Conservation (phyloP, 2,329 filamentous ascomycete species). For the Colletotrichum sp. region DNA sequence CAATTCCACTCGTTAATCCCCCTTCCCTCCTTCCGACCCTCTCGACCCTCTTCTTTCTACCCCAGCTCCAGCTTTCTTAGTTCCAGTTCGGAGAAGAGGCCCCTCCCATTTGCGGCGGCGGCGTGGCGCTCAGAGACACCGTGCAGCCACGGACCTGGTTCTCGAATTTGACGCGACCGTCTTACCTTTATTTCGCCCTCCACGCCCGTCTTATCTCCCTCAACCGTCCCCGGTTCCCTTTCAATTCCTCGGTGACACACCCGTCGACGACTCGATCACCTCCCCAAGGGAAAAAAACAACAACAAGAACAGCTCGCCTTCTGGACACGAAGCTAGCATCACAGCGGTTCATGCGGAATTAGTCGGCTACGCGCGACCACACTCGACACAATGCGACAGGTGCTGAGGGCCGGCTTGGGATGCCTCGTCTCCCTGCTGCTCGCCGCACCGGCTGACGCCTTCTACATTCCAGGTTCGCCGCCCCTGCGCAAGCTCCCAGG, state of each 20-base stretch:
- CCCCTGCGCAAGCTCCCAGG: slow-evolving; percentile 3
- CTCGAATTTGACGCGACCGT: neutral
- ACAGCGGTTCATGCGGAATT: neutral
- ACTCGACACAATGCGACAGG: slow-evolving; percentile 28
- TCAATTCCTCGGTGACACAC: neutral
- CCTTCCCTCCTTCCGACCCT: neutral
- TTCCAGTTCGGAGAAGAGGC: neutral
- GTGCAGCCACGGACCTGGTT: slow-evolving; percentile 15
- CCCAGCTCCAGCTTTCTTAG: neutral
- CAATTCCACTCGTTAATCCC: slow-evolving; percentile 56
- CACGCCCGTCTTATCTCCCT: neutral
- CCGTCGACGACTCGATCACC: neutral
- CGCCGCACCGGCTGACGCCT: slow-evolving; percentile 58
- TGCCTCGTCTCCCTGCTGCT: slow-evolving; percentile 47
- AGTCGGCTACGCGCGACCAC: neutral
- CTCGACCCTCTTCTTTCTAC: neutral
- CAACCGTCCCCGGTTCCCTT: neutral
- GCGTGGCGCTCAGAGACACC: slow-evolving; percentile 10
- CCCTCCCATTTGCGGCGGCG: slow-evolving; percentile 5
- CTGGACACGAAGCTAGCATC: neutral
- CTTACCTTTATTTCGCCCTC: slow-evolving; percentile 3
- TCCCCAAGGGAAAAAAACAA: neutral
- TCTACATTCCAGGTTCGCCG: slow-evolving; percentile 83
- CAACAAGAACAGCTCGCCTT: neutral
- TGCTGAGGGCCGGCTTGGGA: slow-evolving; percentile 39